phyloP scores from a whole-genome alignment of 2,329 filamentous ascomycete species.

The Ascochyta viciae-villosae region DNA sequence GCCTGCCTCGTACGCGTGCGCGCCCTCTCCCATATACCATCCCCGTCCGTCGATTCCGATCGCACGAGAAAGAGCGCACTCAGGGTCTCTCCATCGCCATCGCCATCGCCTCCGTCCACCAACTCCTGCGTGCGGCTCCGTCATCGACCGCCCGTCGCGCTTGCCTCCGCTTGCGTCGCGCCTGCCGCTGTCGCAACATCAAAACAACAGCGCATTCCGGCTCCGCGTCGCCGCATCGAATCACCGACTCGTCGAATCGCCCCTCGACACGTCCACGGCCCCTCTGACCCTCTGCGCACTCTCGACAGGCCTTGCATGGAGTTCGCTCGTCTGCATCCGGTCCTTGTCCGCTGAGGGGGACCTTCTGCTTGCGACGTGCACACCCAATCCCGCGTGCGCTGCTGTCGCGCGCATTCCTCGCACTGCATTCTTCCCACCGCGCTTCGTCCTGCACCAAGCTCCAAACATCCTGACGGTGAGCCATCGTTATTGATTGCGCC shows the following conservation, averaged over 20 bases:
- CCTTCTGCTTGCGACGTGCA: constrained; percentile 30
- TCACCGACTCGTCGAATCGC: constrained; percentile 27
- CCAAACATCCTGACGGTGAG: constrained; percentile 19
- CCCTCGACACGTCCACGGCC: constrained; percentile 23
- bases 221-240: constrained; percentile 33
- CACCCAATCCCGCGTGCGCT: constrained; percentile 22
- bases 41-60: constrained; percentile 34
- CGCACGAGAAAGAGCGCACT: constrained; percentile 30
- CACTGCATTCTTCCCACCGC: constrained; percentile 37
- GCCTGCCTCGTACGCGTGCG: constrained; percentile 27
- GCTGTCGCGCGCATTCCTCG: constrained; percentile 33
- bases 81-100: constrained; percentile 23
- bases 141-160: constrained; percentile 20
- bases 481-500: constrained; percentile 41
- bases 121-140: constrained; percentile 24
- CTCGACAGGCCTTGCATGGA: constrained; percentile 46
- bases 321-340: constrained; percentile 25
- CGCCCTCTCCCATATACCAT: constrained; percentile 34
- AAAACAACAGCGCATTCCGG: constrained; percentile 27
- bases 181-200: constrained; percentile 30
- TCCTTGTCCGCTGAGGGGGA: constrained; percentile 45
- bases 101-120: constrained; percentile 15
- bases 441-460: constrained; percentile 20
- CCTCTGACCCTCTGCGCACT: constrained; percentile 18
- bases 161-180: constrained; percentile 20